Evolutionary conservation across 2,329 filamentous ascomycete genomes (phyloP).

Genomic region (Colletotrichum sp.): DNA sequence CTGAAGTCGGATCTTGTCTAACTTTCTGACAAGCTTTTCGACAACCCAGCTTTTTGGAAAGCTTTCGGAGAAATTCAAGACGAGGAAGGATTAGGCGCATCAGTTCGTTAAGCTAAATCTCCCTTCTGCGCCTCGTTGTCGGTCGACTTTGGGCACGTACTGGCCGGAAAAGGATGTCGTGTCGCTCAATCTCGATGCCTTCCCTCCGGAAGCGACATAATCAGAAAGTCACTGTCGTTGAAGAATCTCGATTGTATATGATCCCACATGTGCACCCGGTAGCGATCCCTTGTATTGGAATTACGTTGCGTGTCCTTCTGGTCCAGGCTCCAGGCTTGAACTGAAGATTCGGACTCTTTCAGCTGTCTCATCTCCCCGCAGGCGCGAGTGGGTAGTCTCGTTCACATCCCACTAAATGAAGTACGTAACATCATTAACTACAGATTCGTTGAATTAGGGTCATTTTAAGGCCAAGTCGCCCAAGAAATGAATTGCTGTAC

Average conservation of each 20-base stretch:
- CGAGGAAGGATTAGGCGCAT: neutral
- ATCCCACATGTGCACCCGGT: neutral
- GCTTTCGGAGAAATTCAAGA: neutral
- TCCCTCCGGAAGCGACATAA: neutral
- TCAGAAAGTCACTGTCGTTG: neutral
- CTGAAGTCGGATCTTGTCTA: neutral
- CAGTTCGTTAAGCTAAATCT: neutral
- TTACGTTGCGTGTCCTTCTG: neutral
- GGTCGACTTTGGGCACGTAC: neutral
- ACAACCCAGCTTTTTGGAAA: neutral
- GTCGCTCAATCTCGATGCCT: neutral
- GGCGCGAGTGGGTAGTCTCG: neutral
- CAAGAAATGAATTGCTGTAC: accelerated
- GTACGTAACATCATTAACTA: neutral
- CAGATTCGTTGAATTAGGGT: neutral
- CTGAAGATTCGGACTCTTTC: neutral
- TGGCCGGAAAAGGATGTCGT: neutral
- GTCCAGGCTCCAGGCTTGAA: neutral
- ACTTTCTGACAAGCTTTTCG: neutral
- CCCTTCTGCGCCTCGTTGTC: neutral
- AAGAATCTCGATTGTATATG: neutral
- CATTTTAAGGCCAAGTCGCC: neutral
- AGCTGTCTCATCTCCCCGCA: neutral
- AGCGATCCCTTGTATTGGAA: neutral
- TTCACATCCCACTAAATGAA: neutral